phyloP scores from a whole-genome alignment of 2,329 filamentous ascomycete genomes.

The Ophiostoma perfectum region DNA sequence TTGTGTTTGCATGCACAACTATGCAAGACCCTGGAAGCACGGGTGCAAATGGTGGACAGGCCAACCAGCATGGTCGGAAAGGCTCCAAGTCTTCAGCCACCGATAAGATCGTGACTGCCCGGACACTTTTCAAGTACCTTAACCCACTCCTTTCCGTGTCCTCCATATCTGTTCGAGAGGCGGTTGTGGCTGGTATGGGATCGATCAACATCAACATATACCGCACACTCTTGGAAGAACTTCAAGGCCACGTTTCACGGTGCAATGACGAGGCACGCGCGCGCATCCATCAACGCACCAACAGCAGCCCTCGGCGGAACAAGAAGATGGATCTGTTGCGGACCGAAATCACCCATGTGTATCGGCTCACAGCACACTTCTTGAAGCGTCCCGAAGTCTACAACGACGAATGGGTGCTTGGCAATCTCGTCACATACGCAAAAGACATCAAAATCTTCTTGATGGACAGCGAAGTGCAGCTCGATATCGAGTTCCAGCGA shows the following conservation, averaged over 20 bases:
- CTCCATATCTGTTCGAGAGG: slow-evolving; percentile 76
- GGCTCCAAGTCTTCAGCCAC: slow-evolving; percentile 63
- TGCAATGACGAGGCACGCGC: slow-evolving; percentile 86
- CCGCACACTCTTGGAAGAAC: slow-evolving; percentile 78
- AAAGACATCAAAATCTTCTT: slow-evolving; percentile 91
- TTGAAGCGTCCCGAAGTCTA: slow-evolving; percentile 72
- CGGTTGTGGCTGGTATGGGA: slow-evolving; percentile 84
- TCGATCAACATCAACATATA: slow-evolving; percentile 95
- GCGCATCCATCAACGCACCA: slow-evolving; percentile 78
- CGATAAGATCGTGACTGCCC: slow-evolving; percentile 79
- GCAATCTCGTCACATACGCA: slow-evolving; percentile 81
- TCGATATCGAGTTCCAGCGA: slow-evolving; percentile 90
- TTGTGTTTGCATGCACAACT: slow-evolving; percentile 95
- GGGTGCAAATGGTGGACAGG: slow-evolving; percentile 51
- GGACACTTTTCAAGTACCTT: slow-evolving; percentile 83
- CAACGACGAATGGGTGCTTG: slow-evolving; percentile 83
- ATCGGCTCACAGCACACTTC: slow-evolving; percentile 88
- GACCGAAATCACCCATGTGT: slow-evolving; percentile 93
- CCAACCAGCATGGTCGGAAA: slow-evolving; percentile 73
- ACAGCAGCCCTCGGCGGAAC: slow-evolving; percentile 75
- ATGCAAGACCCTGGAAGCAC: slow-evolving; percentile 73
- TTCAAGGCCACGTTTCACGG: slow-evolving; percentile 77
- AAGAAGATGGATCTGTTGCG: slow-evolving; percentile 79
- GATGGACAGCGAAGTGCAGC: slow-evolving; percentile 90
- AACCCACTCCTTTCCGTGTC: slow-evolving; percentile 79